Conservation (phyloP, 805 yeast species). For the Lipomyces yamanashiensis region DNA sequence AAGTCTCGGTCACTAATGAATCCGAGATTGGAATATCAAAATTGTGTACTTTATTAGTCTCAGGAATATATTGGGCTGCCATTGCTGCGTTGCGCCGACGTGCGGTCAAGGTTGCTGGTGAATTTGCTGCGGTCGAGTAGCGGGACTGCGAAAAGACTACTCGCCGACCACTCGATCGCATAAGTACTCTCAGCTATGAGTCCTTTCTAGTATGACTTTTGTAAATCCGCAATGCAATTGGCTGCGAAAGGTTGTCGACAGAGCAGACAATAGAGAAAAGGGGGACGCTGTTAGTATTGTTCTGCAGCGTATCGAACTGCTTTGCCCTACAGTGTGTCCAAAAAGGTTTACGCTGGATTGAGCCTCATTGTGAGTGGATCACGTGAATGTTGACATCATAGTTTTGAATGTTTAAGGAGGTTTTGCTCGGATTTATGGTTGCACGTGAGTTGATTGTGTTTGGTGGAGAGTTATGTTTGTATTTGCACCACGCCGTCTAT, state of each 20-base stretch:
- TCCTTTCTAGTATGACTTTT: background rate
- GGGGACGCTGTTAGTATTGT: no score
- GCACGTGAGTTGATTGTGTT: no score
- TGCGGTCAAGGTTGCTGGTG: background rate
- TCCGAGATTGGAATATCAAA: constrained; percentile 11
- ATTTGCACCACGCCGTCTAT: no score
- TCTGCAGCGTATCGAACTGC: no score
- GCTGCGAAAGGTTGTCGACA: background rate
- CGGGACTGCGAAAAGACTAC: constrained; percentile 16
- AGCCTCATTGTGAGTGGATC: background rate
- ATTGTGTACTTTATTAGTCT: constrained; percentile 23
- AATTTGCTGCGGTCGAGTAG: constrained; percentile 2
- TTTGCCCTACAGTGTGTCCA: no score
- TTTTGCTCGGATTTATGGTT: no score
- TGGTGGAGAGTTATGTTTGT: no score
- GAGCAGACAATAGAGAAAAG: background rate
- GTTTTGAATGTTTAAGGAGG: background rate
- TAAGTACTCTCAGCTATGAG: background rate
- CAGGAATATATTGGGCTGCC: constrained; percentile 7
- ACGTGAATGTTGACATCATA: background rate
- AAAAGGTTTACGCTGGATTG: background rate
- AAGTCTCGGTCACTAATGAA: constrained; percentile 28
- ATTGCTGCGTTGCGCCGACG: constrained; percentile 10
- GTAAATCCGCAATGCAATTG: background rate
- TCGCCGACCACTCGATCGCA: constrained; percentile 8